Evolutionary conservation across 148 eudicot genomes (phyloP).

Genomic region (Spergularia marina): DNA sequence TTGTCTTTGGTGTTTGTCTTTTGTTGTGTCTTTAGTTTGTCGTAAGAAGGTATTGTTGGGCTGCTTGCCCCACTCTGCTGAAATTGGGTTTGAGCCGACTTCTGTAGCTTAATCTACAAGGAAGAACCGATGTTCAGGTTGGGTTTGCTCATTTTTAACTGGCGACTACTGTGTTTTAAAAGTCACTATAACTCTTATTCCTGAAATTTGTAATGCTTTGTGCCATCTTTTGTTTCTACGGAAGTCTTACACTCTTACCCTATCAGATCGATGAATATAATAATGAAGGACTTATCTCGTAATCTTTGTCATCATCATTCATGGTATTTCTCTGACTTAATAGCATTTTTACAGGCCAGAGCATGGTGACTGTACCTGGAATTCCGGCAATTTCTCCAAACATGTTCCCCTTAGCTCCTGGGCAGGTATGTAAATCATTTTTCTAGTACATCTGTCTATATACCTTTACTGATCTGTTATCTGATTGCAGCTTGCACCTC

Average conservation of each 20-base stretch:
- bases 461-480: background rate
- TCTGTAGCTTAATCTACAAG: slow-evolving; percentile 93
- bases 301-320: background rate
- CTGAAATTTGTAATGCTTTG: background rate
- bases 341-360: slow-evolving; percentile 53
- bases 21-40: slow-evolving; percentile 85
- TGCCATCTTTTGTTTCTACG: background rate
- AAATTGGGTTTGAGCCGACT: slow-evolving; percentile 99
- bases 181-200: slow-evolving; percentile 28
- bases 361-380: slow-evolving; percentile 55
- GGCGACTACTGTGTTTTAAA: slow-evolving; percentile 65
- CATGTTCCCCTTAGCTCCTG: slow-evolving; percentile 59
- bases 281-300: background rate
- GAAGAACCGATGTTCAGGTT: slow-evolving; percentile 75
- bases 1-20: slow-evolving; percentile 97
- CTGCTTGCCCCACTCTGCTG: slow-evolving; percentile 96
- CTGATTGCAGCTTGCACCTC: slow-evolving; percentile 56
- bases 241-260: background rate
- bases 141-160: slow-evolving; percentile 92
- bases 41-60: slow-evolving; percentile 96
- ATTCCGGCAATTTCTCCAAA: slow-evolving; percentile 75
- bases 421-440: slow-evolving; percentile 47
- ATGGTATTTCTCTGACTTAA: slow-evolving; percentile 15
- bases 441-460: no score
- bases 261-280: background rate